Conservation (phyloP, 2,329 filamentous ascomycete genomes). For the Botryosphaeria dothidea region DNA sequence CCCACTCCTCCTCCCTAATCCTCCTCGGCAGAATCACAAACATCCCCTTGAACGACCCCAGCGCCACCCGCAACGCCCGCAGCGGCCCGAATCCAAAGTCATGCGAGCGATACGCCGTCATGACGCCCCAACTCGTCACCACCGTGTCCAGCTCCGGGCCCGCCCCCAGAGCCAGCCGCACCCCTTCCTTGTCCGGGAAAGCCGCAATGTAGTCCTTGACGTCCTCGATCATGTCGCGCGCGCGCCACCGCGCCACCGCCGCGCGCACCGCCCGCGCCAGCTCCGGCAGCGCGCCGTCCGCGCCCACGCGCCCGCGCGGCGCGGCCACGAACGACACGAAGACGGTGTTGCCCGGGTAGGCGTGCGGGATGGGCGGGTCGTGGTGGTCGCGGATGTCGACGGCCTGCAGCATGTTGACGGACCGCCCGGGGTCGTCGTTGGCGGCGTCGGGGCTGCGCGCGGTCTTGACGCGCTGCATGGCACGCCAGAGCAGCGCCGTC, state of each 20-base stretch:
- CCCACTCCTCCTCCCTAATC: constrained; percentile 11
- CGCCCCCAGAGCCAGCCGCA: constrained; percentile 25
- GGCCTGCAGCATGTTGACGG: too few relatives aligned
- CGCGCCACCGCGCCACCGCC: constrained; percentile 25
- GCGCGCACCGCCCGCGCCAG: too few relatives aligned
- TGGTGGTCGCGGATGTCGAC: too few relatives aligned
- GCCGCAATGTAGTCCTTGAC: constrained; percentile 27
- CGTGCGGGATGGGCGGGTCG: too few relatives aligned
- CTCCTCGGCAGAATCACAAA: constrained; percentile 24
- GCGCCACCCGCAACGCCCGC: constrained; percentile 22
- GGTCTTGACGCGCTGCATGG: too few relatives aligned
- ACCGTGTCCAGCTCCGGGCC: constrained; percentile 28
- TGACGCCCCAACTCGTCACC: constrained; percentile 29
- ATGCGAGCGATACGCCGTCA: constrained; percentile 28
- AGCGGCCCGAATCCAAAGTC: constrained; percentile 34
- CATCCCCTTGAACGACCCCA: constrained; percentile 22
- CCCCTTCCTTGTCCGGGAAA: constrained; percentile 25
- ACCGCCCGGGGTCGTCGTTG: too few relatives aligned
- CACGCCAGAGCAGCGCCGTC: too few relatives aligned
- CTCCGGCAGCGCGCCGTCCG: too few relatives aligned
- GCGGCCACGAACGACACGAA: too few relatives aligned
- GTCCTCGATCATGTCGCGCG: constrained; percentile 23
- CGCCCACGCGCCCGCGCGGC: too few relatives aligned
- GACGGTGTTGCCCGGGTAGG: too few relatives aligned
- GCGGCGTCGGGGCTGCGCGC: too few relatives aligned